These are phyloP conservation scores for Pestalotiopsis sp. DNA, from an alignment of 2,329 filamentous ascomycete genomes.

Conservation along the genomic window DNA sequence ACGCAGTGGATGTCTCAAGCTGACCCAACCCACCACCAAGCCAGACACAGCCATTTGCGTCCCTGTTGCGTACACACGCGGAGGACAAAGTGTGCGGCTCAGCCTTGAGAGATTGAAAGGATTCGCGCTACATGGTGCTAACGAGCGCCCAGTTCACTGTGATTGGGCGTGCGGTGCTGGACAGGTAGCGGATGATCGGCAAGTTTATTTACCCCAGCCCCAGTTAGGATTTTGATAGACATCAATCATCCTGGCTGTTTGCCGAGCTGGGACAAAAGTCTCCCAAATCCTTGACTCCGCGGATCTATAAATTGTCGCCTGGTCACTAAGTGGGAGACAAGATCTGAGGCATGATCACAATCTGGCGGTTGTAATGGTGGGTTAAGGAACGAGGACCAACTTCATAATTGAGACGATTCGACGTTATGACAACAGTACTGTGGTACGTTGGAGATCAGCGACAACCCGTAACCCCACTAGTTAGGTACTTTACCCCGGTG, in stretches of 20 bases:
- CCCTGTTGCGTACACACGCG: background rate
- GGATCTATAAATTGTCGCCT: background rate
- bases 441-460: background rate
- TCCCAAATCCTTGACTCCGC: background rate
- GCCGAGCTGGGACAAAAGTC: background rate
- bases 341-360: background rate
- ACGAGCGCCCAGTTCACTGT: background rate
- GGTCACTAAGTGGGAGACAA: no score
- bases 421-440: no score
- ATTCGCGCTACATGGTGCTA: background rate
- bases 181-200: slow-evolving; percentile 1
- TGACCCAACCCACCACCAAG: background rate
- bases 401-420: no score
- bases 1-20: background rate
- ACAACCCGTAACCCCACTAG: background rate
- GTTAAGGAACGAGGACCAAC: background rate
- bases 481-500: background rate
- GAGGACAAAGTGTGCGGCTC: background rate
- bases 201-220: slow-evolving; percentile 1
- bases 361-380: background rate
- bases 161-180: background rate
- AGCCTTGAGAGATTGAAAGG: background rate
- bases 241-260: background rate
- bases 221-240: background rate
- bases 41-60: background rate